These are phyloP conservation scores for Russula vinacea DNA, from an alignment of 768 basidiomycete genomes.

Conservation along the genomic window DNA sequence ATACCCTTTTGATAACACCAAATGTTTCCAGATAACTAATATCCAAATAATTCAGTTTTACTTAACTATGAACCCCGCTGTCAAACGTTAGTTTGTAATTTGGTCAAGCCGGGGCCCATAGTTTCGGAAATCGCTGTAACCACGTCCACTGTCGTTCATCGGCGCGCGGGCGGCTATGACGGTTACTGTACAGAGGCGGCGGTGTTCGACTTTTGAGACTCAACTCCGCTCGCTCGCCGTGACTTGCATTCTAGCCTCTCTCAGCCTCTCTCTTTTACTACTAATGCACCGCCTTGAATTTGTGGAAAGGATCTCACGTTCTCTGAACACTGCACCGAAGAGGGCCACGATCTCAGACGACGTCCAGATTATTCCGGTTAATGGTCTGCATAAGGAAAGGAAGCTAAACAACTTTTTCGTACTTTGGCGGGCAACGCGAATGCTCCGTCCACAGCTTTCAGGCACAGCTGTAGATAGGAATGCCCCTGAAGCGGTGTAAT, in stretches of 20 bases:
- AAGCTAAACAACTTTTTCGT: not conserved
- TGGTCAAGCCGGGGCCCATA: no score
- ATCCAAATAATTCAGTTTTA: no score
- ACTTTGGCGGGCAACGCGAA: not conserved
- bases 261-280: not conserved
- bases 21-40: no score
- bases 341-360: not conserved
- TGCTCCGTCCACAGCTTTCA: not conserved
- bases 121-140: no score
- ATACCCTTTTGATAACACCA: no score
- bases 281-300: not conserved
- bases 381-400: not conserved
- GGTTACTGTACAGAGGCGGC: not conserved
- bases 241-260: no score
- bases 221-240: not conserved
- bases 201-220: conserved; percentile 12
- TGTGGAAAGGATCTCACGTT: not conserved
- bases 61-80: no score
- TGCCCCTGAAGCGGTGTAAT: not conserved
- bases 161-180: no score
- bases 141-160: no score
- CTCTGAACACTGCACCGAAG: not conserved
- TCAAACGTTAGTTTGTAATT: no score
- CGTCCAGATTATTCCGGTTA: not conserved
- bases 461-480: not conserved